Conservation (phyloP, 495 filamentous ascomycete species). For the Hypomontagnella submonticulosa region DNA sequence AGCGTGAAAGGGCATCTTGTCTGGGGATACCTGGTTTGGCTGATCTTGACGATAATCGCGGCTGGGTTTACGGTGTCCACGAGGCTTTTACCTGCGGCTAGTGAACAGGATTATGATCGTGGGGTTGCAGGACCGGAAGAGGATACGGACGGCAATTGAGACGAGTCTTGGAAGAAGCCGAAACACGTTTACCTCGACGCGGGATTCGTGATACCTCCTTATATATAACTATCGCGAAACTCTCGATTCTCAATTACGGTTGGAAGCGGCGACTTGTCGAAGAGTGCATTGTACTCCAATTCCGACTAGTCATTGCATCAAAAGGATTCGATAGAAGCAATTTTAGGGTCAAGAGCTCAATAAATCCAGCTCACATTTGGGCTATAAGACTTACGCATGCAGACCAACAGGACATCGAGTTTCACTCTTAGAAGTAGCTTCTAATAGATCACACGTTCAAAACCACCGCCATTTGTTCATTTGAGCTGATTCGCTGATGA, state of each 20-base stretch:
- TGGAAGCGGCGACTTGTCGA: no score
- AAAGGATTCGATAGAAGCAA: no score
- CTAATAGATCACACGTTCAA: not conserved
- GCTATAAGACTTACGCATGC: no score
- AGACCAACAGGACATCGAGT: not conserved
- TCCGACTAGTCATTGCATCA: no score
- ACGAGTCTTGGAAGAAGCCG: not conserved
- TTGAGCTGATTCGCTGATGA: not conserved
- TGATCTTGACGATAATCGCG: slow-evolving; percentile 63
- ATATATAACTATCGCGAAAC: no score
- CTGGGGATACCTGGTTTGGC: slow-evolving; percentile 72
- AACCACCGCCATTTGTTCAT: not conserved
- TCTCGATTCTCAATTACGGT: no score
- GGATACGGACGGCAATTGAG: slow-evolving; percentile 9
- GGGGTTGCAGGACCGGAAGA: slow-evolving; percentile 14
- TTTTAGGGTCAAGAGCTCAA: no score
- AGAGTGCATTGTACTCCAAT: no score
- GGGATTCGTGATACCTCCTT: not conserved
- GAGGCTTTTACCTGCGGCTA: slow-evolving; percentile 59
- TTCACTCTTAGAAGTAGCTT: not conserved
- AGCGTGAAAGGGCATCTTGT: slow-evolving; percentile 66
- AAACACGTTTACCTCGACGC: not conserved
- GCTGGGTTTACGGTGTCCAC: slow-evolving; percentile 57
- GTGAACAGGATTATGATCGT: slow-evolving; percentile 38
- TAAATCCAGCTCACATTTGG: no score